phyloP scores from a whole-genome alignment of 2,329 filamentous ascomycete species.

The Purpureocillium takamizusanense region DNA sequence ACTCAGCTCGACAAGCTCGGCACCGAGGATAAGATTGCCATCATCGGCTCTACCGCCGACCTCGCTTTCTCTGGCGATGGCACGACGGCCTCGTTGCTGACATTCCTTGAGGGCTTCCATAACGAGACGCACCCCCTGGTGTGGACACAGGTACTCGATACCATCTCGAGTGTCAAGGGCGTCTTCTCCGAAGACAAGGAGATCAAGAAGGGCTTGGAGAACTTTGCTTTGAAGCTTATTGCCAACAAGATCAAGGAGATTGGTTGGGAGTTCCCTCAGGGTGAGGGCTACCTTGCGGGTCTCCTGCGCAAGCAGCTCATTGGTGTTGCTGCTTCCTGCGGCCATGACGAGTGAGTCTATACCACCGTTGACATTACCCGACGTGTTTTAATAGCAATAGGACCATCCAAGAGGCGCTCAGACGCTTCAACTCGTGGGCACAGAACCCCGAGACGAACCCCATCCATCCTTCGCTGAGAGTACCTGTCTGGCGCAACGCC shows the following conservation, averaged over 20 bases:
- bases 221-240: slow-evolving; percentile 71
- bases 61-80: slow-evolving; percentile 81
- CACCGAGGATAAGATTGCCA: slow-evolving; percentile 84
- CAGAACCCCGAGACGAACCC: slow-evolving; percentile 57
- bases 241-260: slow-evolving; percentile 66
- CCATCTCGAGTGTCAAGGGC: slow-evolving; percentile 68
- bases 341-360: slow-evolving; percentile 59
- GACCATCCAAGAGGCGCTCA: slow-evolving; percentile 62
- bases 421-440: slow-evolving; percentile 73
- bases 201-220: slow-evolving; percentile 64
- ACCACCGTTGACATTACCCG: not conserved
- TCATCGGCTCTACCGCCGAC: slow-evolving; percentile 82
- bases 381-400: slow-evolving; percentile 23
- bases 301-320: slow-evolving; percentile 80
- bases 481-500: slow-evolving; percentile 70
- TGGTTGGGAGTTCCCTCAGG: slow-evolving; percentile 74
- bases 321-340: slow-evolving; percentile 61
- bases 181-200: slow-evolving; percentile 71
- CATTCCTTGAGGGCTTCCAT: slow-evolving; percentile 77
- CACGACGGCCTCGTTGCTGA: slow-evolving; percentile 70
- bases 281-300: slow-evolving; percentile 73
- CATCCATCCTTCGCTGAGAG: slow-evolving; percentile 74
- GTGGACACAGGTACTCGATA: slow-evolving; percentile 76
- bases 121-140: slow-evolving; percentile 79
- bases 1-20: slow-evolving; percentile 66